Conservation (phyloP, 2,329 filamentous ascomycete genomes). For the Rhinocladiella mackenziei region DNA sequence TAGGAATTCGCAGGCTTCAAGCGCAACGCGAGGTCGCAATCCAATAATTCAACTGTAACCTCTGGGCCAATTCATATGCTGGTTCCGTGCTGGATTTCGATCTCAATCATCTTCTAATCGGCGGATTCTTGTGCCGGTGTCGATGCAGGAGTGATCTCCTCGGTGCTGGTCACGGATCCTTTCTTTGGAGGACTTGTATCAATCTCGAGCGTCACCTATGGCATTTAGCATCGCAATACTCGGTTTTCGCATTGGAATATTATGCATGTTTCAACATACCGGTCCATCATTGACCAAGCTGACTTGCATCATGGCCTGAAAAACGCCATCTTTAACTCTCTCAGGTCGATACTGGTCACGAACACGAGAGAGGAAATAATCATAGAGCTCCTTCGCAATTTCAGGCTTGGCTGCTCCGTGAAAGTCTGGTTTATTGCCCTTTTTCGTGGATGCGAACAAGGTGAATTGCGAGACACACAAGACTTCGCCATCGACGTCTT, state of each 20-base stretch:
- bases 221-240: slow-evolving; percentile 8
- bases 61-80: too few species aligned
- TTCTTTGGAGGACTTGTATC: slow-evolving; percentile 44
- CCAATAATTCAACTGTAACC: too few species aligned
- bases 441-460: slow-evolving; percentile 85
- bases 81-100: too few species aligned
- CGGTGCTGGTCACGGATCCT: slow-evolving; percentile 27
- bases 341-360: slow-evolving; percentile 66
- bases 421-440: slow-evolving; percentile 93
- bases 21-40: too few species aligned
- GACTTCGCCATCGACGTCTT: slow-evolving; percentile 84
- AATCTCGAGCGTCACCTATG: slow-evolving; percentile 40
- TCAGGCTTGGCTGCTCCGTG: slow-evolving; percentile 77
- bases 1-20: too few species aligned
- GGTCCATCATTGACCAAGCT: slow-evolving; percentile 81
- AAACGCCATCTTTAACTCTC: slow-evolving; percentile 88
- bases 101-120: slow-evolving; percentile 1
- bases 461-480: slow-evolving; percentile 99
- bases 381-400: slow-evolving; percentile 76
- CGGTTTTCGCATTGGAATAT: not conserved
- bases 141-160: slow-evolving; percentile 9
- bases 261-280: slow-evolving; percentile 48
- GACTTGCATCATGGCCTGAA: slow-evolving; percentile 99
- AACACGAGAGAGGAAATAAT: slow-evolving; percentile 75
- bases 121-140: slow-evolving; percentile 7